phyloP scores from a whole-genome alignment of 192 early-diverging fungal genomes.

The Podila minutissima region DNA sequence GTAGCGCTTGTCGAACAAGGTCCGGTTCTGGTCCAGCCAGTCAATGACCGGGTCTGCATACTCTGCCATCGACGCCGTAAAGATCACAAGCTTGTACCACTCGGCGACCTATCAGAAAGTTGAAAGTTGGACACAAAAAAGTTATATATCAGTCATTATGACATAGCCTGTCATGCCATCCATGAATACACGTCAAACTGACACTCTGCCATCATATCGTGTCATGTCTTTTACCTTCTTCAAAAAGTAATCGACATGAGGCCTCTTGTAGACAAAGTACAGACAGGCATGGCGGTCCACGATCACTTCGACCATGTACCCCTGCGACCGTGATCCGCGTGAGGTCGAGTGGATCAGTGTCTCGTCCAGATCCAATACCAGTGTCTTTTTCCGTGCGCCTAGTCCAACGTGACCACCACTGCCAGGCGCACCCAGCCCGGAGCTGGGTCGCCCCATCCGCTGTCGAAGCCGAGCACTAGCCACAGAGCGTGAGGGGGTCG shows the following conservation, averaged over 20 bases:
- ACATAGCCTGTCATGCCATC: neutral
- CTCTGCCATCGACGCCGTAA: constrained; percentile 91
- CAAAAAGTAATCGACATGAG: constrained; percentile 86
- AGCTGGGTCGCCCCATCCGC: constrained; percentile 32
- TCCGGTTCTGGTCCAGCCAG: constrained; percentile 79
- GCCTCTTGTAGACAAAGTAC: constrained; percentile 93
- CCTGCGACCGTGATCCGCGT: constrained; percentile 65
- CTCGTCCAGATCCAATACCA: constrained; percentile 82
- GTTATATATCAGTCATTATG: constrained; percentile 1
- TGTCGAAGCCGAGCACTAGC: constrained; percentile 21
- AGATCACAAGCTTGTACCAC: constrained; percentile 93
- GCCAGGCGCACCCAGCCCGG: constrained; percentile 13
- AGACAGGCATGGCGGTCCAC: constrained; percentile 83
- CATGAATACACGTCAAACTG: neutral
- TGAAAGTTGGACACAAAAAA: neutral
- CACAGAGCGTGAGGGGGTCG: constrained; percentile 7
- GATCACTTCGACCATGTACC: constrained; percentile 86
- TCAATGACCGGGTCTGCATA: constrained; percentile 97
- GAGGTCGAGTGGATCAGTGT: constrained; percentile 86
- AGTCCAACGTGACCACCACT: constrained; percentile 11
- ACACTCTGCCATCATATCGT: neutral
- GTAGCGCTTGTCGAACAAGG: constrained; percentile 75
- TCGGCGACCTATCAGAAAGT: constrained; percentile 68
- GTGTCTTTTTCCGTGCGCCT: constrained; percentile 61
- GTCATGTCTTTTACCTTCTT: constrained; percentile 67